Base-by-base conservation (phyloP, 1,284 basidiomycete species). In the Neolentinus lepideus region DNA sequence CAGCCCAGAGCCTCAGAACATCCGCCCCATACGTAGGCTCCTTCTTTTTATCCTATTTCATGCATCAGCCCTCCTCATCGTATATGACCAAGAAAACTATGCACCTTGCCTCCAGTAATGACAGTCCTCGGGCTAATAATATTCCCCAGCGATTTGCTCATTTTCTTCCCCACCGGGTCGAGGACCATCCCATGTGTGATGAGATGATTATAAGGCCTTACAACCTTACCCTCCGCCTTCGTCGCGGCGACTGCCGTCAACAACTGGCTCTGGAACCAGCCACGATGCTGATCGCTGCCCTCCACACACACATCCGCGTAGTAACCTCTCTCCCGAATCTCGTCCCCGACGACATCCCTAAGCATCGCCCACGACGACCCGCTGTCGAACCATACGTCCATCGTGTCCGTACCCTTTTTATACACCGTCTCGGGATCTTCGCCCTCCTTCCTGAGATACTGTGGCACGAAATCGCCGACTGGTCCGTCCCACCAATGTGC, bases 311-410 rank as follows among this genome's bases (percentile, higher is more conserved):
- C 79, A 66, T 99, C 94, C 0, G 95, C 92, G 31, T 83, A 71
- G 46, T 78, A 71, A 36, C 62, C 64, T 58, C 71, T 64, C 24
- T 67, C 62, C 25, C 61, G 63, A 47, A 60, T 55, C 53, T 45
- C 57, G 12, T 50, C 22, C 24, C 16, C 66, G 12, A 66, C 71
- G 55, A 73, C 67, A 51, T 75, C 77, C 27, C 64, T 65, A 31
- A 98, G 75, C 71, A 93, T 81, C 1, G 91, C 85, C 97, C 97
- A 99, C 1, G 94, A 94, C 1, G 90, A 87, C 1, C 97, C 97
- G 64, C 92, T 96, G 73, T 99, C 97, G 64, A 99, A 99, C 97
- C 97, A 99, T 2, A 99, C 97, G 67, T 99, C 97, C 80, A 99
- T 92, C 0, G 96, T 99, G 67, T 99, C 97, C 1, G 80, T 85